Base-by-base conservation (phyloP, 495 filamentous ascomycete genomes). In the Neurospora sp. region DNA sequence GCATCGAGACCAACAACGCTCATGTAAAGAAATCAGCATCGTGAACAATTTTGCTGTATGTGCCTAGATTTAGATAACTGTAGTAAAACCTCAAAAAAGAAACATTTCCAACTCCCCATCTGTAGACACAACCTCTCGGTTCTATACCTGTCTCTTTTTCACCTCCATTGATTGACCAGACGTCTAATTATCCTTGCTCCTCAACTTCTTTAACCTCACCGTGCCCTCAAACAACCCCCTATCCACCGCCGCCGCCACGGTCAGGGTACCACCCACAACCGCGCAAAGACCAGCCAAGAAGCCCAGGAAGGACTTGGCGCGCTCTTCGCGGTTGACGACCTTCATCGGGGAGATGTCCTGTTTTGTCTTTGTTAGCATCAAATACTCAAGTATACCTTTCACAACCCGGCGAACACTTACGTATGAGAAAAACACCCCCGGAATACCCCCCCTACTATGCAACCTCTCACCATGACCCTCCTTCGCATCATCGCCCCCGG, bases 311-410 rank as follows among this genome's bases (percentile, higher is more conserved):
- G 90, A 89, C 84, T 98, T 98, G 20, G 89, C 83, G 22, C 93
- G 89, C 74, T 91, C 91, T 85, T 99, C 96, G 48, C 94, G 89
- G 85, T 98, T 99, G 84, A 99, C 92, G 59, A 99, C 96, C 83
- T 98, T 99, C 96, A 99, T 98, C 39, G 96, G 96, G 3, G 96
- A 98, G 83, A 99, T 98, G 80, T 99, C 96, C 91, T 94, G 73
- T 42, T 59, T 6, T 53, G 18, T 66, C n/a, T 31, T 6, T 66
- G n/a, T 68, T 31, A 73, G 46, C 48, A 72, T 40, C 37, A 27
- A 27, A 27, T 27, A 31, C 31, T 31, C 31, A 31, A 31, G 31
- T 4, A 31, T 31, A 31, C 31, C 31, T 31, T 31, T 31, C 31
- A 31, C 3, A 31, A 31, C 31, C 31, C 31, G 31, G 31, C 3